Conservation (phyloP, 345 rosid species). For the Populus nigra region DNA sequence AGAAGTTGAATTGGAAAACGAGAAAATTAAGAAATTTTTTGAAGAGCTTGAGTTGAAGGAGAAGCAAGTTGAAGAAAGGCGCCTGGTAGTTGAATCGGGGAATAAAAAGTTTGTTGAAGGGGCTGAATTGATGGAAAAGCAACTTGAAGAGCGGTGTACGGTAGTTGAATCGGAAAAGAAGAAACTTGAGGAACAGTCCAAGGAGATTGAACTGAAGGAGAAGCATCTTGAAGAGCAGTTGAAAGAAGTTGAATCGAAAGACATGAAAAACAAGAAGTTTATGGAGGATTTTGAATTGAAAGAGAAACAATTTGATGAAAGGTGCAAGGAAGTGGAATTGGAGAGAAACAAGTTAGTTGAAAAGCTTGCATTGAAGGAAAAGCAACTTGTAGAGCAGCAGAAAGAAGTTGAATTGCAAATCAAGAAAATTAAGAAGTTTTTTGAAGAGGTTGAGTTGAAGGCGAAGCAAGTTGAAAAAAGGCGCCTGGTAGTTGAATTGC, state of each 20-base stretch:
- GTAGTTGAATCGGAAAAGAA: background rate
- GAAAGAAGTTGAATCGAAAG: too few species aligned
- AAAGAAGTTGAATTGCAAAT: too few species aligned
- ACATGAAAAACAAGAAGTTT: too few species aligned
- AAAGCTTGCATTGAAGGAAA: too few species aligned
- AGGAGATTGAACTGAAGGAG: background rate
- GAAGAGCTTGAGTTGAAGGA: background rate
- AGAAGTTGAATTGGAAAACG: background rate
- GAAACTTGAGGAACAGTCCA: background rate
- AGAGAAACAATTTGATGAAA: too few species aligned
- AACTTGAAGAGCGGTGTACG: background rate
- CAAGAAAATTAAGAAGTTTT: too few species aligned
- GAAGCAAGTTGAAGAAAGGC: background rate
- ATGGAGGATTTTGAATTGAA: background rate
- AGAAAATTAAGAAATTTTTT: background rate
- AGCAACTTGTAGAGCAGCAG: too few species aligned
- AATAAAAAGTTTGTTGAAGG: background rate
- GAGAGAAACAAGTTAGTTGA: too few species aligned
- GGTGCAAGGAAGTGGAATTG: too few species aligned
- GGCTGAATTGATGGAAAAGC: background rate
- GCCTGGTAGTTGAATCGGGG: background rate
- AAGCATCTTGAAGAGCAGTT: background rate
- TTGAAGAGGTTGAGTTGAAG: too few species aligned
- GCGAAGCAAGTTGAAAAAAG: too few species aligned
- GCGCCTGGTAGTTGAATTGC: too few species aligned